These are phyloP conservation scores for Aspergillus piperis DNA, from an alignment of 2,329 filamentous ascomycete species.

Conservation along the genomic window DNA sequence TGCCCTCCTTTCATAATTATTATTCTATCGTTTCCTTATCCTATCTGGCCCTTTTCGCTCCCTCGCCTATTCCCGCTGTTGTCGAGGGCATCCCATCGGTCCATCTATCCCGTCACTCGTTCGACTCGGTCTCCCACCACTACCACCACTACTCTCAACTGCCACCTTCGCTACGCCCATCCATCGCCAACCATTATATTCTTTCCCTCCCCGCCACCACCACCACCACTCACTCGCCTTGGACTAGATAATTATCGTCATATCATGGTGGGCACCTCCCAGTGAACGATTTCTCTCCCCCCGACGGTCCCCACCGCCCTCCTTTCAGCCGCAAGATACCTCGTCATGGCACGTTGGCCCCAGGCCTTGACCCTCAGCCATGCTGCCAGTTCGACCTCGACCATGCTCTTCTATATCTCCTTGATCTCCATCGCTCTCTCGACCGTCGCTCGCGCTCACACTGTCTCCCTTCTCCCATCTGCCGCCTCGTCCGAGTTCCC, in stretches of 20 bases:
- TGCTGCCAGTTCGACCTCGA: background rate
- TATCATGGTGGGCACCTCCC: constrained; percentile 20
- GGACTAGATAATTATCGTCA: background rate
- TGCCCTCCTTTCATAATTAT: constrained; percentile 4
- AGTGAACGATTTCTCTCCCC: constrained; percentile 9
- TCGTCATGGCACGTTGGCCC: constrained; percentile 17
- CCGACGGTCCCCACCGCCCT: constrained; percentile 20
- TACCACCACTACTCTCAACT: background rate
- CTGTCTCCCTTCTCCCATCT: constrained; percentile 38
- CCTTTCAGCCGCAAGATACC: constrained; percentile 10
- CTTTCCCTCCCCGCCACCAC: background rate
- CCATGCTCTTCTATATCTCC: constrained; percentile 16
- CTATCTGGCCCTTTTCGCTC: constrained; percentile 4
- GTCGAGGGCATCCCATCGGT: background rate
- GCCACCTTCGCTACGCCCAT: background rate
- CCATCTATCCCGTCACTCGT: constrained; percentile 4
- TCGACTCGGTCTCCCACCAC: background rate
- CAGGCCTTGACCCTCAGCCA: constrained; percentile 14
- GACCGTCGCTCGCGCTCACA: constrained; percentile 22
- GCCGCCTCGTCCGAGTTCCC: constrained; percentile 55
- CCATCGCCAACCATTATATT: background rate
- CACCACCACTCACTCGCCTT: background rate
- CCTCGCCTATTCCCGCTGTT: background rate
- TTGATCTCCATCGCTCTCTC: constrained; percentile 22
- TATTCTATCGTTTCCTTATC: constrained; percentile 2